Conservation (phyloP, 805 yeast genomes). For the Lachancea thermotolerans region DNA sequence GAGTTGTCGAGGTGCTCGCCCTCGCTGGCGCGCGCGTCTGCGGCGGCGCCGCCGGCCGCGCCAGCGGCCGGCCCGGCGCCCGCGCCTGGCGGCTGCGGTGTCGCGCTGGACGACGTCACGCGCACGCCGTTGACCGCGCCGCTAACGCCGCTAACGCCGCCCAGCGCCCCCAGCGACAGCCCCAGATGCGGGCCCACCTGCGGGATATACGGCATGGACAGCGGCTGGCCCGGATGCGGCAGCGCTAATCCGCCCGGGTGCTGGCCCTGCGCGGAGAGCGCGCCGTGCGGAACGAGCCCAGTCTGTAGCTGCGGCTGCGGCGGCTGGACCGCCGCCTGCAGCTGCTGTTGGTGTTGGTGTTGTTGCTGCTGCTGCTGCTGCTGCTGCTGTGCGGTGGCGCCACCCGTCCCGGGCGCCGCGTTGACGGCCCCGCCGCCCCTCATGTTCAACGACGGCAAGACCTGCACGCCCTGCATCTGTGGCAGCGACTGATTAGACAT, state of each 20-base stretch:
- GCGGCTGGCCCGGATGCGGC: slow-evolving; percentile 1
- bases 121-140: background rate
- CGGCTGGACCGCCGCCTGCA: no score
- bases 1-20: slow-evolving; percentile 17
- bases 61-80: background rate
- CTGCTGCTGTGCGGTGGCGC: background rate
- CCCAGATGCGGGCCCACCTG: background rate
- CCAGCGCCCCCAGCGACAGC: background rate
- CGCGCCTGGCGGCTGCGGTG: background rate
- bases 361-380: background rate
- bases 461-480: background rate
- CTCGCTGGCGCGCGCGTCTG: slow-evolving; percentile 3
- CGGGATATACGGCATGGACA: background rate
- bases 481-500: slow-evolving; percentile 1
- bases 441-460: background rate
- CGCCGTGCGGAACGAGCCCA: no score
- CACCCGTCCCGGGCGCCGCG: background rate
- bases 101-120: no score
- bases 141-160: background rate
- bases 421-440: background rate
- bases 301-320: no score
- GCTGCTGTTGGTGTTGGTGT: no score
- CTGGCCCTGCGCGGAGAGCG: background rate
- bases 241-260: background rate
- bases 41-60: background rate